Percentiles rank a stretch among this genome's conserved stretches.
phyloP scores from a whole-genome alignment of 2,329 filamentous ascomycete genomes.

The Calonectria honghensis region DNA sequence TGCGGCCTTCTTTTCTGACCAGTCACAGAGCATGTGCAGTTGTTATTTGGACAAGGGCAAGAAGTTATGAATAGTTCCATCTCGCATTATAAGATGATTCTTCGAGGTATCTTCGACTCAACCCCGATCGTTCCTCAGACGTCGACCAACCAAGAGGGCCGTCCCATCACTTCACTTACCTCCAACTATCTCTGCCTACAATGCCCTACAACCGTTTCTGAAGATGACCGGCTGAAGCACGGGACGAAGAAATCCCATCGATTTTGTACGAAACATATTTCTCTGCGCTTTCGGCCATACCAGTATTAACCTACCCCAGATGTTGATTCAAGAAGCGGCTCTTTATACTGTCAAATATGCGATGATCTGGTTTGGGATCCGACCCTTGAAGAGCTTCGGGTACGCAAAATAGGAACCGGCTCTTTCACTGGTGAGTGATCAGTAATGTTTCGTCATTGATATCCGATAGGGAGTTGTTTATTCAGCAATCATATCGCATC shows the following conservation, averaged over 20 bases:
- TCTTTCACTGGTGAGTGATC: conserved; percentile 75
- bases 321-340: conserved; percentile 85
- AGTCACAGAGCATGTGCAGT: conserved; percentile 80
- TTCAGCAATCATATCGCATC: not conserved
- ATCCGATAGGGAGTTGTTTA: not conserved
- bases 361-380: conserved; percentile 90
- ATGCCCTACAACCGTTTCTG: conserved; percentile 81
- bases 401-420: conserved; percentile 81
- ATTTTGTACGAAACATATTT: conserved; percentile 76
- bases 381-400: conserved; percentile 83
- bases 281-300: not conserved
- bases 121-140: conserved; percentile 80
- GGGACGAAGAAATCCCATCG: conserved; percentile 81
- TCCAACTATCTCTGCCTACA: conserved; percentile 84
- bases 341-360: conserved; percentile 87
- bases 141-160: conserved; percentile 74
- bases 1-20: conserved; percentile 54
- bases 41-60: conserved; percentile 76
- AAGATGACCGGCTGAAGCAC: conserved; percentile 80
- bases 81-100: conserved; percentile 82
- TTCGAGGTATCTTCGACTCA: conserved; percentile 82
- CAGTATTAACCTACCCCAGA: conserved; percentile 68
- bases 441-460: not conserved
- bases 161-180: conserved; percentile 76
- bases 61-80: conserved; percentile 81